These are phyloP conservation scores for Penicillium occitanis DNA, from an alignment of 2,329 filamentous ascomycete genomes.

Conservation along the genomic window DNA sequence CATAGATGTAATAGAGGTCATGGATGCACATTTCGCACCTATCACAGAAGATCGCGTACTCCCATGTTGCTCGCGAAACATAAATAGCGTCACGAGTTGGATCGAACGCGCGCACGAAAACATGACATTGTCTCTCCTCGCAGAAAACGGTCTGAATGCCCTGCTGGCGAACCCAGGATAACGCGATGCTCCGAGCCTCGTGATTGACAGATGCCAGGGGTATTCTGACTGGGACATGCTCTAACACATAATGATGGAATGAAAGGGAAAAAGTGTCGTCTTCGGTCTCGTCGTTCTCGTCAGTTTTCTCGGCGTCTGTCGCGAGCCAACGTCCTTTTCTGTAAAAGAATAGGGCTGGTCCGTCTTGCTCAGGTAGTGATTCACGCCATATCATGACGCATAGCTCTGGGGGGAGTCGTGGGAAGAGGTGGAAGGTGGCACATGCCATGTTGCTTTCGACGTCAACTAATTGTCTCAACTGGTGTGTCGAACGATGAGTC, in stretches of 20 bases:
- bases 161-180: neutral
- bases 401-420: neutral
- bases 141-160: neutral
- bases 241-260: neutral
- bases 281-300: neutral
- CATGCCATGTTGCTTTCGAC: neutral
- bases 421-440: neutral
- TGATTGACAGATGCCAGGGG: neutral
- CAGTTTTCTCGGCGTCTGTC: neutral
- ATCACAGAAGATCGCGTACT: neutral
- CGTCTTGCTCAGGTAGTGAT: neutral
- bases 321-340: neutral
- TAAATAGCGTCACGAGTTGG: neutral
- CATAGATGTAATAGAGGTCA: neutral
- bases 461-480: no score
- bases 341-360: neutral
- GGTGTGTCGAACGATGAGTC: neutral
- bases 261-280: neutral
- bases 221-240: neutral
- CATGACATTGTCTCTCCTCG: neutral
- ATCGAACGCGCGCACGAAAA: neutral
- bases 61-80: neutral
- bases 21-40: neutral
- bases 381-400: neutral
- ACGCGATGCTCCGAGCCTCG: neutral